Base-by-base conservation (phyloP, 2,329 filamentous ascomycete genomes). In the Dothideomycetes sp. region DNA sequence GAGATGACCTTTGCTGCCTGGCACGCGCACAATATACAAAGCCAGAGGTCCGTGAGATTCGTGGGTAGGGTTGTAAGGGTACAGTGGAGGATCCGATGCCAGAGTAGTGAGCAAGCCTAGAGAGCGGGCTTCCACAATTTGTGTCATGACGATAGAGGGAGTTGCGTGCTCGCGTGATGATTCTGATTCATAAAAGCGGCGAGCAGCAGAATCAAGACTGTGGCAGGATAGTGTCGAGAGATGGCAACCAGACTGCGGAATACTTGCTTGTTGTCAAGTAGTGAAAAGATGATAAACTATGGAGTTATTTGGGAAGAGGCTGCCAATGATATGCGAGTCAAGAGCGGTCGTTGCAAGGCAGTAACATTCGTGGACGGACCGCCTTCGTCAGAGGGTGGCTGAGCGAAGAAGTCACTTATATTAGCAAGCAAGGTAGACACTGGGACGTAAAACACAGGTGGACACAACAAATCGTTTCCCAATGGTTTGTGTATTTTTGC, bases 11-110 rank as follows among this genome's bases (percentile, higher is more conserved):
- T 79, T 77, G 47, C 84, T 94, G 16, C 89, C 89, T 1, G 91
- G 91, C 1, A 98, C 89, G 49, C 89, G 72, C 27, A 89, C 86
- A 49, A 98, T 93, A 62, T 98, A 98, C 31, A 98, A 73, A 2
- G 80, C 78, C 37, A 96, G 61, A 3, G 85, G 78, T 36, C 85
- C 77, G 46, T 80, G 74, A 46, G 68, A 74, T 51, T 73, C 65
- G 49, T 81, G 78, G 3, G 78, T 75, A 4, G 84, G 82, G 54
- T 84, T 84, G 52, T 81, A 74, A 36, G 86, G 85, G 58, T 94
- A 91, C 51, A 79, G 74, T 34, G 91, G 89, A 31, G 89, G 91
- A 53, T 94, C 86, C 37, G 82, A 75, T 46, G 91, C 89, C 46
- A 95, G 74, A 31, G 74, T 67, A 48, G 85, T 91, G 47, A 98